Percentiles rank a stretch among this genome's conserved stretches.
Evolutionary conservation across 306 rosid genomes (phyloP).

Genomic region (Pyrus betulifolia): DNA sequence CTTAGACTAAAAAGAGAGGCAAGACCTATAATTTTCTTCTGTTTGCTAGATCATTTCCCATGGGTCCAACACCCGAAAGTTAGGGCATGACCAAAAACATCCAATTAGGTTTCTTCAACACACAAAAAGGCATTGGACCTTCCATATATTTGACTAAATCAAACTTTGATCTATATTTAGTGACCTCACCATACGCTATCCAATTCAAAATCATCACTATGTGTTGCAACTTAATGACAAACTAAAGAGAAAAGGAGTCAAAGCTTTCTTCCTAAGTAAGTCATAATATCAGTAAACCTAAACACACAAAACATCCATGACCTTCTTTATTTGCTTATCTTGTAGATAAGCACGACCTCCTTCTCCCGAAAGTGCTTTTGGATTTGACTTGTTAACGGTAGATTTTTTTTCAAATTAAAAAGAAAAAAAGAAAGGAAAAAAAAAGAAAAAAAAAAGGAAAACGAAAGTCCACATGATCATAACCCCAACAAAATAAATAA

Average conservation of each 20-base stretch:
- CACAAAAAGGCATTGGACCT: background rate
- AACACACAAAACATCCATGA: background rate
- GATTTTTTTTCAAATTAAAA: background rate
- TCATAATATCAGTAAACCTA: background rate
- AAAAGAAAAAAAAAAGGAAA: background rate
- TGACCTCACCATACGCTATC: background rate
- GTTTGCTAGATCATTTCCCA: background rate
- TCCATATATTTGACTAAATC: background rate
- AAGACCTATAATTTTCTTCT: background rate
- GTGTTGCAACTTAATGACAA: background rate
- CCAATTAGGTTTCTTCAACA: background rate
- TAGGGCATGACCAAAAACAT: background rate
- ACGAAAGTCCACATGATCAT: too few species aligned
- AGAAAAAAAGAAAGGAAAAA: background rate
- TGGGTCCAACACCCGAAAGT: background rate
- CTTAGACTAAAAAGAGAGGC: background rate
- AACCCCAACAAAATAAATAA: background rate
- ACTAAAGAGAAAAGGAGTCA: background rate
- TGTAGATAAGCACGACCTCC: background rate
- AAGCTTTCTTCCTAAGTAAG: background rate
- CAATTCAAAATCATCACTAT: background rate
- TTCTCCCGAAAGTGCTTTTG: background rate
- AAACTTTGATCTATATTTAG: background rate
- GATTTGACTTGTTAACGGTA: background rate
- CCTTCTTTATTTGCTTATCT: background rate